Evolutionary conservation across 2,329 filamentous ascomycete species (phyloP), one percentile per base, ranked within the genome.

Genomic region (Colletotrichum noveboracense): DNA sequence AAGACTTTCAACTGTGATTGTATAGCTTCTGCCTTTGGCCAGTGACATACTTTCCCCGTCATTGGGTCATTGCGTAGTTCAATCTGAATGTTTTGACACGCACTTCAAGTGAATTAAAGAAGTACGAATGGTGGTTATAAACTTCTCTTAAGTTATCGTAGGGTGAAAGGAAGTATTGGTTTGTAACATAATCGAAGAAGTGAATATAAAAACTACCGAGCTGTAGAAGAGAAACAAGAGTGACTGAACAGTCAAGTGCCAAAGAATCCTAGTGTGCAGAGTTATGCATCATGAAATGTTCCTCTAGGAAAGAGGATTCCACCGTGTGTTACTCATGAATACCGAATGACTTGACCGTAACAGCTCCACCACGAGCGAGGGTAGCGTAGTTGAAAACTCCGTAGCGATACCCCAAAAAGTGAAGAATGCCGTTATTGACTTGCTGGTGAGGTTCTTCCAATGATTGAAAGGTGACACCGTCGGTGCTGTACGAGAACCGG

Each of bases 151-250:
- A 38, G 14, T 38, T 38, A 38, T 38, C 2, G 16, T 38, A 9
- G 18, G 18, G 36, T 8, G 38, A 0, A 43, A n/a, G 38, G 3
- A 36, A 36, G 34, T 36, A 0, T 36, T 16, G 18, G 16, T 21
- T 21, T 52, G 8, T 21, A 21, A 4, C 9, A 7, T 21, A 21
- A 0, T 21, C 0, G n/a, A n/a, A 18, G n/a, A 21, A 48, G 1
- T 12, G 2, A 48, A 0, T 6, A 4, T 13, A 9, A n/a, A 10
- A 0, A 48, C n/a, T 21, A 7, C 7, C 10, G 10, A 12, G 0
- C 3, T 2, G n/a, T 12, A 48, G 43, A 48, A 48, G n/a, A 48
- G n/a, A 48, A 48, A 21, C 7, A 1, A 16, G 6, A 48, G 0
- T 1, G 0, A 12, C 9, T 7, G 4, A 21, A 48, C 6, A 21